Conservation (phyloP, 164 flowering plant species). For the Tetracentron sinense region DNA sequence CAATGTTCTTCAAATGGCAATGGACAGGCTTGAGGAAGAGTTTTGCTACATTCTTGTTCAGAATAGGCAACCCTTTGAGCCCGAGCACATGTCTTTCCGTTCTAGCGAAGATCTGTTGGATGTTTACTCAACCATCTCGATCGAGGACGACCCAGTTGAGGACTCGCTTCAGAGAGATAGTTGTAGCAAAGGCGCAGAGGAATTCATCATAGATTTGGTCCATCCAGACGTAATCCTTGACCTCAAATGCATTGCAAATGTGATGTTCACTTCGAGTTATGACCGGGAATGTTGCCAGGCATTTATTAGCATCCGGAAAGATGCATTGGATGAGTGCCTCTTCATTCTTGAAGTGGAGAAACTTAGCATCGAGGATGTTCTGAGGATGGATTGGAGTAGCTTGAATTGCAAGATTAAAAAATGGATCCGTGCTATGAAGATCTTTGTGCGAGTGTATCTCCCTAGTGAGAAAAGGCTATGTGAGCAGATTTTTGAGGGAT, state of each 20-base stretch:
- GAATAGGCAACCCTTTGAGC: conserved; percentile 65
- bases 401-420: conserved; percentile 56
- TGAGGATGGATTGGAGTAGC: conserved; percentile 66
- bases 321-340: conserved; percentile 72
- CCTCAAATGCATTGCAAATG: conserved; percentile 53
- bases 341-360: conserved; percentile 65
- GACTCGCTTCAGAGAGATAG: conserved; percentile 44
- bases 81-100: conserved; percentile 62
- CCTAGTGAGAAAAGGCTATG: conserved; percentile 65
- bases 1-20: conserved; percentile 65
- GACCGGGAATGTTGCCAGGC: conserved; percentile 71
- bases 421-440: conserved; percentile 71
- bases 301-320: conserved; percentile 47
- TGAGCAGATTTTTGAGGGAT: conserved; percentile 60
- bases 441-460: conserved; percentile 63
- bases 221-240: conserved; percentile 54
- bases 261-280: conserved; percentile 58
- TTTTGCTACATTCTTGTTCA: conserved; percentile 54
- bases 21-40: conserved; percentile 80
- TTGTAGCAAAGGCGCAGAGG: conserved; percentile 46
- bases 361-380: conserved; percentile 76
- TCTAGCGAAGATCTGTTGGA: conserved; percentile 65
- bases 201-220: conserved; percentile 54
- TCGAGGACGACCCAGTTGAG: conserved; percentile 49
- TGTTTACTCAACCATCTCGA: conserved; percentile 34